phyloP scores from a whole-genome alignment of 2,329 filamentous ascomycete species.

The Botrytis hyacinthi region DNA sequence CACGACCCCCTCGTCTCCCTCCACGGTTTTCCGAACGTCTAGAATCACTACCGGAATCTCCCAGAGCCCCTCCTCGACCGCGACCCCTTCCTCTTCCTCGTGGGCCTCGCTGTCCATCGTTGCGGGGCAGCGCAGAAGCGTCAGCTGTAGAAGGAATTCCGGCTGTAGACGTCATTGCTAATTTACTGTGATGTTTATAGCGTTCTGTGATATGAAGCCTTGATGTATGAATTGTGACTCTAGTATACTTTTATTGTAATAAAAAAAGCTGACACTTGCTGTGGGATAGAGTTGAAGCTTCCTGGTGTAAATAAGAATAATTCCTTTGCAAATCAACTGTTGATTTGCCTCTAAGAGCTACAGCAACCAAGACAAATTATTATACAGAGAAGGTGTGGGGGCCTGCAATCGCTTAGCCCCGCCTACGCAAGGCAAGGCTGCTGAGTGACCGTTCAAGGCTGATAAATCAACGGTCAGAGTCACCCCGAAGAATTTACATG shows the following conservation, averaged over 20 bases:
- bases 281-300: neutral
- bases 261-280: neutral
- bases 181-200: neutral
- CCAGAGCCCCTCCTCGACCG: constrained; percentile 12
- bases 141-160: constrained; percentile 26
- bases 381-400: constrained; percentile 10
- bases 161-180: constrained; percentile 19
- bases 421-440: constrained; percentile 16
- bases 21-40: constrained; percentile 29
- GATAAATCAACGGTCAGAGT: constrained; percentile 11
- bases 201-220: neutral
- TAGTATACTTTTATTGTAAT: neutral
- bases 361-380: constrained; percentile 14
- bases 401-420: constrained; percentile 9
- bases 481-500: neutral
- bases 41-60: constrained; percentile 36
- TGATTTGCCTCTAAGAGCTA: neutral
- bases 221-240: neutral
- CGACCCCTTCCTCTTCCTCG: constrained; percentile 38
- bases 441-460: constrained; percentile 17
- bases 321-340: neutral
- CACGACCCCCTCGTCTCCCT: constrained; percentile 27
- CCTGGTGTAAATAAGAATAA: neutral
- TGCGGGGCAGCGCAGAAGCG: constrained; percentile 23
- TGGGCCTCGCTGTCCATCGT: constrained; percentile 40